Evolutionary conservation across 225 moss, liverwort and hornwort genomes (phyloP), one percentile per base, ranked within the genome.

Genomic region (Polytrichum commune): DNA sequence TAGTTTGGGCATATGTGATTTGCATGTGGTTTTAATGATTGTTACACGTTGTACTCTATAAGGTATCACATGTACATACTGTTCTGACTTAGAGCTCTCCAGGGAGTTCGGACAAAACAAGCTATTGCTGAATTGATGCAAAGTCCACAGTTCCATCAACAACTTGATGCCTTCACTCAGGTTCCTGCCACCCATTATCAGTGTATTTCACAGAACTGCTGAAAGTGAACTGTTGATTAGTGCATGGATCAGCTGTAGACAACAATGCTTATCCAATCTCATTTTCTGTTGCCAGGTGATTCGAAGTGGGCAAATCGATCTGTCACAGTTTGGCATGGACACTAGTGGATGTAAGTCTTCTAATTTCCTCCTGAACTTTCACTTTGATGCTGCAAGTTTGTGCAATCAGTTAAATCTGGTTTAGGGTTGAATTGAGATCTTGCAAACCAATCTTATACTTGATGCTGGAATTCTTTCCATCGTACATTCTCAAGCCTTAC

Each of bases 81-180:
- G 54, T 75, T 62, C 28, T 69, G 26, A 20, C 46, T 46, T 46
- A 46, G 46, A 46, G 46, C 46, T 72, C 58, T 69, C 64, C 80
- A 95, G 91, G 96, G 96, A 77, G 93, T 96, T 68, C 74, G 84
- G 77, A 93, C 90, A 53, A 90, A 84, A 74, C 89, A 93, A 75
- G 93, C 91, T 38, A 88, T 96, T 73, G 90, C 90, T 62, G 96
- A 96, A 53, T 87, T 96, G 73, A 96, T 96, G 91, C 96, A 89
- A 83, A 96, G 96, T 74, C 96, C 96, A 27, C 96, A 91, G 72
- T 96, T 96, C 73, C 92, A 96, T 81, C 96, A 96, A 78, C 96
- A 95, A 74, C 81, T 93, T 32, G 89, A 95, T 70, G 81, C 86
- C 69, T 93, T 95, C 69, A 93, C 93, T 76, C 88, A 89, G 76